These are phyloP conservation scores for Neurospora discreta DNA, from an alignment of 495 filamentous ascomycete genomes.

Conservation along the genomic window DNA sequence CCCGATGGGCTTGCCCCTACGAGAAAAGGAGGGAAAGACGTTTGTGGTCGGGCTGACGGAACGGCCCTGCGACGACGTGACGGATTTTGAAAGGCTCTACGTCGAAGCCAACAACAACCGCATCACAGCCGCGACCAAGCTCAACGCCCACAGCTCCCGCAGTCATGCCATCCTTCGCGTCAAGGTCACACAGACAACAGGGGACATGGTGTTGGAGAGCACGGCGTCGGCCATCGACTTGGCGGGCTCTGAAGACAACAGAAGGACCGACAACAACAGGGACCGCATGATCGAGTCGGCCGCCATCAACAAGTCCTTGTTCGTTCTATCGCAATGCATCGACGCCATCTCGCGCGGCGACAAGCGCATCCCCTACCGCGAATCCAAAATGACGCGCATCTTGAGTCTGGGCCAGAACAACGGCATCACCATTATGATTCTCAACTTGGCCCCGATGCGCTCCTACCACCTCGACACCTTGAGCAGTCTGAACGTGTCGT, in stretches of 20 bases:
- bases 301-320: conserved; percentile 96
- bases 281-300: conserved; percentile 91
- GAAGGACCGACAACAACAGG: conserved; percentile 87
- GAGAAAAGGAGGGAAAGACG: conserved; percentile 84
- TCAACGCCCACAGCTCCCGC: conserved; percentile 89
- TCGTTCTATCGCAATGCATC: conserved; percentile 89
- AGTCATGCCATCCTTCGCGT: conserved; percentile 92
- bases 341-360: conserved; percentile 70
- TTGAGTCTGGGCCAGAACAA: conserved; percentile 90
- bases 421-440: conserved; percentile 90
- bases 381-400: conserved; percentile 96
- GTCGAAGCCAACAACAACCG: conserved; percentile 91
- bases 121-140: conserved; percentile 85
- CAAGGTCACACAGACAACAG: conserved; percentile 66
- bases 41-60: conserved; percentile 88
- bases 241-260: conserved; percentile 92
- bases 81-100: conserved; percentile 87
- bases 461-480: conserved; percentile 72
- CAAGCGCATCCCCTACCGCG: conserved; percentile 79
- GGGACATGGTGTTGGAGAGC: conserved; percentile 59
- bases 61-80: conserved; percentile 69
- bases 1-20: conserved; percentile 68
- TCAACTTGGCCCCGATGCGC: conserved; percentile 78
- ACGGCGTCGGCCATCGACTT: conserved; percentile 92
- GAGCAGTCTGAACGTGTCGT: conserved; percentile 49